A percentile compares a stretch with the other conserved stretches of the same genome.
phyloP scores from a whole-genome alignment of 1,284 basidiomycete genomes.

The Irpex rosettiformis region DNA sequence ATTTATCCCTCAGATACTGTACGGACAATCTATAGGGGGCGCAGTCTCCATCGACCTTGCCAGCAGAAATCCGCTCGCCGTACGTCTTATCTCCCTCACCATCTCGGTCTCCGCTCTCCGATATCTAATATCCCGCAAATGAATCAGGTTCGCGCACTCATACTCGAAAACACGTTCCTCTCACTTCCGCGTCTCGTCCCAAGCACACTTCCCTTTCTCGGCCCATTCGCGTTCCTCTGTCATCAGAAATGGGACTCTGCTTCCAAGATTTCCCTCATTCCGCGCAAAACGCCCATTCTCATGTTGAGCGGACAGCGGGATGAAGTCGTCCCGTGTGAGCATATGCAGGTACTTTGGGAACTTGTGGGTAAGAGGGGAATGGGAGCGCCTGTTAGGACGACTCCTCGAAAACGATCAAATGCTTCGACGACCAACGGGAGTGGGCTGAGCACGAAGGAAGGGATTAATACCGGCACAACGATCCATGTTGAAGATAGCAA shows the following conservation, averaged over 20 bases:
- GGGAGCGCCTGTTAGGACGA: neutral
- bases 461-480: constrained; percentile 11
- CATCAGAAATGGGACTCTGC: constrained; percentile 90
- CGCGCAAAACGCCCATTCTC: constrained; percentile 73
- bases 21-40: constrained; percentile 96
- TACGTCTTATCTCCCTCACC: constrained; percentile 26
- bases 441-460: constrained; percentile 3
- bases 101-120: neutral
- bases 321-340: constrained; percentile 80
- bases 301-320: constrained; percentile 82
- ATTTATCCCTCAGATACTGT: constrained; percentile 61
- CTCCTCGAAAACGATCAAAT: neutral
- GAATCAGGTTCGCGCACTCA: constrained; percentile 67
- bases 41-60: constrained; percentile 91
- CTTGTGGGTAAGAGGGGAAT: constrained; percentile 46
- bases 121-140: neutral
- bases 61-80: constrained; percentile 71
- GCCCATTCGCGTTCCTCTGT: constrained; percentile 79
- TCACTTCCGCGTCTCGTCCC: constrained; percentile 82
- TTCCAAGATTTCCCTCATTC: constrained; percentile 67
- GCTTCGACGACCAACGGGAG: constrained; percentile 4
- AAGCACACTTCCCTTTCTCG: constrained; percentile 74
- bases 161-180: constrained; percentile 92
- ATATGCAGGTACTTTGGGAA: constrained; percentile 81
- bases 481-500: constrained; percentile 12